Percentiles rank a stretch among this genome's conserved stretches.
These are phyloP conservation scores for Marasmius fiardii DNA, from an alignment of 1,284 basidiomycete genomes.

Conservation along the genomic window DNA sequence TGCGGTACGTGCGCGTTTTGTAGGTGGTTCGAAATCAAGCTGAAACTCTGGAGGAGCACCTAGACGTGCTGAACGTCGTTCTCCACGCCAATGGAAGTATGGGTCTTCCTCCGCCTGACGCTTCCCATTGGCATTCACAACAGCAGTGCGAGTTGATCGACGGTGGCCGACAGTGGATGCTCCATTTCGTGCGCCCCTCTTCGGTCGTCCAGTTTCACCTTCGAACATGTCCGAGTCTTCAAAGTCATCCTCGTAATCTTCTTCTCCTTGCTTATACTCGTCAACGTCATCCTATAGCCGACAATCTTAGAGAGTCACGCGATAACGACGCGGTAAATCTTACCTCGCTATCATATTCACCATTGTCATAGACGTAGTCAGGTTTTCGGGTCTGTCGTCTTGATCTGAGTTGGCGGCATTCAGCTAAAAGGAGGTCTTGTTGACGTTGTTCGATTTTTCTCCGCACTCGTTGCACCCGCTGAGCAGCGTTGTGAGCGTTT, in stretches of 20 bases:
- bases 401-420: conserved; percentile 73
- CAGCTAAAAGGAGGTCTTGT: conserved; percentile 64
- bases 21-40: conserved; percentile 44
- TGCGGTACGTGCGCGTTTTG: conserved; percentile 69
- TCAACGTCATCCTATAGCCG: conserved; percentile 56
- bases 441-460: conserved; percentile 68
- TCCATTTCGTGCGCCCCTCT: conserved; percentile 29
- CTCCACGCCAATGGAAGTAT: conserved; percentile 61
- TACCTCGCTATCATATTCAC: conserved; percentile 57
- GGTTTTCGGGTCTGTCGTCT: conserved; percentile 64
- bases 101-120: conserved; percentile 50
- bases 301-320: conserved; percentile 26
- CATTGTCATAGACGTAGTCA: conserved; percentile 74
- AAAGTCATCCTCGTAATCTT: conserved; percentile 56
- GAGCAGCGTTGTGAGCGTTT: conserved; percentile 20
- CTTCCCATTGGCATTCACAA: conserved; percentile 49
- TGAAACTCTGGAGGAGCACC: conserved; percentile 51
- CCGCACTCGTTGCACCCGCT: conserved; percentile 68
- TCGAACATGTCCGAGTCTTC: conserved; percentile 44
- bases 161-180: conserved; percentile 40
- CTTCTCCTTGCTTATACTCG: conserved; percentile 66
- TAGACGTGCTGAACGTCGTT: conserved; percentile 67
- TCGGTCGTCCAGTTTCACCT: conserved; percentile 30
- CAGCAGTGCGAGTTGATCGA: conserved; percentile 57
- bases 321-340: conserved; percentile 18